These are phyloP conservation scores for Moesziomyces globuligerus DNA, from an alignment of 1,284 basidiomycete species.

Conservation along the genomic window DNA sequence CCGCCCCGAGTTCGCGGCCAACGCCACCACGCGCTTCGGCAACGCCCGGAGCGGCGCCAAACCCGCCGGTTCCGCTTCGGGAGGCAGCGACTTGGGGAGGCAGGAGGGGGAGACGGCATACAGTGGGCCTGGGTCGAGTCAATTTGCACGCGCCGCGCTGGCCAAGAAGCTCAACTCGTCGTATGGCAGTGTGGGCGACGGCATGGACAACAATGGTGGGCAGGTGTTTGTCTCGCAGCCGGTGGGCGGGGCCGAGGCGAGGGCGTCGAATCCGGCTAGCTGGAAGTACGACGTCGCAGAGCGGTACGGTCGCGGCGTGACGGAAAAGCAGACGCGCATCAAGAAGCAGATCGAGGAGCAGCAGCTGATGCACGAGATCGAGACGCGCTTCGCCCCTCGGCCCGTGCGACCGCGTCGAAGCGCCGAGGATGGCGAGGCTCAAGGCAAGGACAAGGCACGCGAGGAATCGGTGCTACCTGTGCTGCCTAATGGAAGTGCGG, in stretches of 20 bases:
- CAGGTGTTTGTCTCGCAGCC: constrained; percentile 23
- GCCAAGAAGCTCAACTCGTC: constrained; percentile 29
- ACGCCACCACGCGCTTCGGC: constrained; percentile 21
- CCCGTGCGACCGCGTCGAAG: not conserved
- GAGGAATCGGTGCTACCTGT: constrained; percentile 8
- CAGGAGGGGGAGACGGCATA: no score
- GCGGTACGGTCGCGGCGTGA: constrained; percentile 28
- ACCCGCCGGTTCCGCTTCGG: no score
- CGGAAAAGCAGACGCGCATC: constrained; percentile 31
- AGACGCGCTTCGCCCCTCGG: constrained; percentile 18
- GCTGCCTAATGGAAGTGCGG: constrained; percentile 28
- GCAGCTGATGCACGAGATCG: constrained; percentile 24
- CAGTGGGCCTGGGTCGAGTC: no score
- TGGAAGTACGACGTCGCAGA: constrained; percentile 39
- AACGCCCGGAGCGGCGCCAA: no score
- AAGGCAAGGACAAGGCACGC: not conserved
- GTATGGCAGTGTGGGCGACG: constrained; percentile 28
- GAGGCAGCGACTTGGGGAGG: no score
- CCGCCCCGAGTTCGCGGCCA: constrained; percentile 80
- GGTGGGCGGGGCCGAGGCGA: constrained; percentile 4
- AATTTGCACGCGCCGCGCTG: not conserved
- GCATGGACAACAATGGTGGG: constrained; percentile 38
- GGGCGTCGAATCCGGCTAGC: constrained; percentile 29
- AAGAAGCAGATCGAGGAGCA: constrained; percentile 37
- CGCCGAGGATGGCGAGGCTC: not conserved